Evolutionary conservation across 352 stramenopile species (phyloP), one percentile per base, ranked within the genome.

Genomic region (Pythium rishiriense): DNA sequence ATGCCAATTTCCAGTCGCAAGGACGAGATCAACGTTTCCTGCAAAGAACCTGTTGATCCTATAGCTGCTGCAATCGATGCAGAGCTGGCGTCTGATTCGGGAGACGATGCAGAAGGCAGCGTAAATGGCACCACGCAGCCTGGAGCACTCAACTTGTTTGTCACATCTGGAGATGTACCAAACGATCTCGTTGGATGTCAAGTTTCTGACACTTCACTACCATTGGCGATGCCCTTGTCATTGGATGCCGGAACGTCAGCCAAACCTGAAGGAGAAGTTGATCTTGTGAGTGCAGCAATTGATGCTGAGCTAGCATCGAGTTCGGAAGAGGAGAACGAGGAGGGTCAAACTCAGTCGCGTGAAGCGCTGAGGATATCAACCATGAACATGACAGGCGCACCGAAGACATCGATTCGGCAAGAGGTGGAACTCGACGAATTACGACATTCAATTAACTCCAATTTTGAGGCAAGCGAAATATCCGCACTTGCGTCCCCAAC

Each of bases 71-170:
- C 53, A 21, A 56, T 85, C 22, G 76, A 85, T 31, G 72, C 73
- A 28, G 72, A 74, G 19, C 54, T 86, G 55, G 77, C 70, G 10
- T 65, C 64, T 12, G 71, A 62, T 42, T 68, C 73, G 0, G 71
- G 69, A 1, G 45, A 46, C 26, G 29, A 56, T 10, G 24, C 15
- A 49, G 24, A 39, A 26, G 15, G 4, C 24, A 12, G 4, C 14
- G 26, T 25, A 37, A 26, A 53, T 24, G 0, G 4, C 17, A 5
- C 21, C 26, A 33, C 22, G 46, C 25, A 39, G 26, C 25, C 14
- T n/a, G n/a, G 25, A 31, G 12, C 8, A 22, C 14, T 48, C 31
- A 58, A 4, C 19, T 26, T 42, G 49, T 28, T 31, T 14, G 14
- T 14, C 33, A 39, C 33, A 39, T 14, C 8, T 7, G 14, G 14